A percentile compares a stretch with the other conserved stretches of the same genome.
Evolutionary conservation across 345 rosid species (phyloP).

Genomic region (Eucalyptus tenuipes): DNA sequence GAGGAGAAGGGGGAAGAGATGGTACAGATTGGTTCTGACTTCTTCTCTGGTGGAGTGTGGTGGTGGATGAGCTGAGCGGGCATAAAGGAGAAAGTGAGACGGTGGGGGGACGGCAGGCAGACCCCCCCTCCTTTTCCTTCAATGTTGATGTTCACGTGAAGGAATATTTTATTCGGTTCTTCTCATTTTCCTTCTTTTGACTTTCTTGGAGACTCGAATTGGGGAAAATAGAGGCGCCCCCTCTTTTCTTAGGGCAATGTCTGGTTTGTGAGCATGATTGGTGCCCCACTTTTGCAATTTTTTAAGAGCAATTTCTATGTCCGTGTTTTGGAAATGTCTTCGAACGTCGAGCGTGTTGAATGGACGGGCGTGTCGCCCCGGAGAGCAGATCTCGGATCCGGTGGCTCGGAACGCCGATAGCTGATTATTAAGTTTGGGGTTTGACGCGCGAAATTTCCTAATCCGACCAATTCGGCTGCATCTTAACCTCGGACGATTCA

Average conservation of each 20-base stretch:
- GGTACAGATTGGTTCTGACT: neutral
- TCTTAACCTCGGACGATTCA: neutral
- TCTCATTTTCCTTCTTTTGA: neutral
- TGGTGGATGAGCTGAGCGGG: neutral
- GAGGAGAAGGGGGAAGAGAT: neutral
- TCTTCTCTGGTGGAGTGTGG: neutral
- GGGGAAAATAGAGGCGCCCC: neutral
- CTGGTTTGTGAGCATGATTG: neutral
- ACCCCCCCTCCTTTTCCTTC: neutral
- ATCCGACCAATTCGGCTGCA: rapidly evolving
- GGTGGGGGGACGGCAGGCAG: neutral
- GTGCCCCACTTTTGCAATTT: neutral
- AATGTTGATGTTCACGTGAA: neutral
- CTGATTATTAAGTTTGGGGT: neutral
- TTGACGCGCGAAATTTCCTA: rapidly evolving
- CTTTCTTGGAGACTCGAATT: neutral
- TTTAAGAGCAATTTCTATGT: neutral
- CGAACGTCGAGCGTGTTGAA: neutral
- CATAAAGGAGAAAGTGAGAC: neutral
- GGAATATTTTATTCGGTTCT: neutral
- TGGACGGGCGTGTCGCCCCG: too few species aligned
- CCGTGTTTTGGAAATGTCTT: too few species aligned
- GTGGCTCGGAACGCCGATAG: neutral
- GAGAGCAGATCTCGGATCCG: neutral
- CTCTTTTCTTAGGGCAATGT: neutral